Evolutionary conservation across 2,329 filamentous ascomycete genomes (phyloP).

Genomic region (Sarocladiaceae sp.): DNA sequence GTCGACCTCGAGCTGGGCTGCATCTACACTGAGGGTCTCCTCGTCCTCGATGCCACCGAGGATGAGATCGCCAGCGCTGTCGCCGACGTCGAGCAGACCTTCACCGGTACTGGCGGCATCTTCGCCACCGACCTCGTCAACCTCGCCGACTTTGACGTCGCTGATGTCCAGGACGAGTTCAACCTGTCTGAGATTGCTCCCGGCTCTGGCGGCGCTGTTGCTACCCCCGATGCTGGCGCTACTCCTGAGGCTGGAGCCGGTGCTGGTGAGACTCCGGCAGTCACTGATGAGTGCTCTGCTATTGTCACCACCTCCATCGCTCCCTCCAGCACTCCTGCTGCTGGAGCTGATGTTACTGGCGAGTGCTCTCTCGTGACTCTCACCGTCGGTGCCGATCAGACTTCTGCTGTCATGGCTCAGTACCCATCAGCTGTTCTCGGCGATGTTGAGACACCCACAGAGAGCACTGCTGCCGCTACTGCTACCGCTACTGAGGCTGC

Average conservation of each 20-base stretch:
- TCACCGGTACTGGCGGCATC: slow-evolving; percentile 26
- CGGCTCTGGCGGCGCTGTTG: slow-evolving; percentile 1
- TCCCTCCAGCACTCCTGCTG: not conserved
- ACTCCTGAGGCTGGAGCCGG: slow-evolving; percentile 3
- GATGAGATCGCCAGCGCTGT: slow-evolving; percentile 46
- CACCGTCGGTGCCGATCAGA: slow-evolving; percentile 8
- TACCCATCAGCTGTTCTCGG: slow-evolving; percentile 5
- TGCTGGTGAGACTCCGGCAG: slow-evolving; percentile 7
- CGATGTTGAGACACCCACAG: not conserved
- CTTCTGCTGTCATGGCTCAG: slow-evolving; percentile 4
- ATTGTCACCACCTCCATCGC: not conserved
- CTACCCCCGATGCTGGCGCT: not conserved
- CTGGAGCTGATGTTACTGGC: not conserved
- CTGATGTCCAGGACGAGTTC: slow-evolving; percentile 15
- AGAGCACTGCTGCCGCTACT: not conserved
- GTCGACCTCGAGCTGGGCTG: slow-evolving; percentile 42
- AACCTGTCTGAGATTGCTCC: slow-evolving; percentile 9
- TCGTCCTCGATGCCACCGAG: slow-evolving; percentile 46
- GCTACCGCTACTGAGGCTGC: slow-evolving; percentile 1
- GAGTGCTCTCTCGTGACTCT: slow-evolving; percentile 4
- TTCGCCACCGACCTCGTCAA: slow-evolving; percentile 8
- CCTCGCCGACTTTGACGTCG: slow-evolving; percentile 16
- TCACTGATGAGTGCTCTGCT: not conserved
- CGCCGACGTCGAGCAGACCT: slow-evolving; percentile 26
- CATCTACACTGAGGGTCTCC: slow-evolving; percentile 45